Conservation (phyloP, 768 basidiomycete genomes). For the Royoungia palumana region DNA sequence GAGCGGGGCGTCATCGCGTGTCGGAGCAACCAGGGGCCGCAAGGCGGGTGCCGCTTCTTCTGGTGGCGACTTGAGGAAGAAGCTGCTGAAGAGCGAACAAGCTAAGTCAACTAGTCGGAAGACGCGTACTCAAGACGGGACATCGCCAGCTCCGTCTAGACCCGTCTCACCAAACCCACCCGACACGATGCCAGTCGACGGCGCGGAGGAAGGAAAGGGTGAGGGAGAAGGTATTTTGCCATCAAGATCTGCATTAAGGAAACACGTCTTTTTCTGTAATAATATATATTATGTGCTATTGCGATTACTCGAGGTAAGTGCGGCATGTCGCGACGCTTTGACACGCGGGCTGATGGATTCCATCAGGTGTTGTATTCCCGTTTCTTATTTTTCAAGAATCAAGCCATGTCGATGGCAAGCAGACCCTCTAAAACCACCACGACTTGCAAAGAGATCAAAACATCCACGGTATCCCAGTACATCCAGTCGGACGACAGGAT, state of each 20-base stretch:
- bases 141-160: constrained; percentile 56
- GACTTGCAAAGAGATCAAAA: constrained; percentile 27
- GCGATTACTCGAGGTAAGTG: constrained; percentile 78
- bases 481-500: constrained; percentile 33
- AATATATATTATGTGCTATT: constrained; percentile 84
- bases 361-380: constrained; percentile 78
- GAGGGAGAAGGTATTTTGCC: constrained; percentile 15
- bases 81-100: constrained; percentile 77
- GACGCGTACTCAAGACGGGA: constrained; percentile 51
- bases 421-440: constrained; percentile 13
- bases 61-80: constrained; percentile 72
- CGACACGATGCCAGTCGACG: constrained; percentile 39
- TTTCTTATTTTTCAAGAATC: constrained; percentile 73
- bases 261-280: constrained; percentile 80
- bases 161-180: constrained; percentile 57
- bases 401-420: constrained; percentile 48
- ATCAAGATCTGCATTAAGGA: constrained; percentile 39
- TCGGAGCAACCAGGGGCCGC: constrained; percentile 40
- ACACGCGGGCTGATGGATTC: constrained; percentile 4
- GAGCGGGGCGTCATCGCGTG: constrained; percentile 25
- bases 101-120: constrained; percentile 65
- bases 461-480: constrained; percentile 27
- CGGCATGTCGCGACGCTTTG: background rate
- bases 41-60: constrained; percentile 38
- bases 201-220: constrained; percentile 26